Evolutionary conservation across 257 asterid genomes (phyloP).

Genomic region (Fraxinus pennsylvanica): DNA sequence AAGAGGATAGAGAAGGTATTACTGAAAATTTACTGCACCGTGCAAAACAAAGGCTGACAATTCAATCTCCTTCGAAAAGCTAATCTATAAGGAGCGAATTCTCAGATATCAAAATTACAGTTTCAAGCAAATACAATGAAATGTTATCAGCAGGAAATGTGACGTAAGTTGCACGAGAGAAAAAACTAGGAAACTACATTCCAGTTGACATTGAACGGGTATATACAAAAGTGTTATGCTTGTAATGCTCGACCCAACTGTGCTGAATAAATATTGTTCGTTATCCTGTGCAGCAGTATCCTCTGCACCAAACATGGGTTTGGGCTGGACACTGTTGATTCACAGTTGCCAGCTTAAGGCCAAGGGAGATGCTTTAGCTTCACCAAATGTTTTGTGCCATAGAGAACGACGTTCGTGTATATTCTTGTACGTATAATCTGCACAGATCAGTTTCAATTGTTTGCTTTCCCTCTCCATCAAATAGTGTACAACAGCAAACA

Average conservation of each 20-base stretch:
- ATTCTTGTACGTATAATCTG: not conserved
- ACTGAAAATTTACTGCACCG: not conserved
- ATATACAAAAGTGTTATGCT: not conserved
- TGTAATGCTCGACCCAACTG: not conserved
- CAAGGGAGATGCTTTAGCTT: not conserved
- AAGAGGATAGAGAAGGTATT: not conserved
- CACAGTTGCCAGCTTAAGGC: not conserved
- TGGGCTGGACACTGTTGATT: not conserved
- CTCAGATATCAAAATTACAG: not conserved
- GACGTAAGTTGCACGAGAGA: not conserved
- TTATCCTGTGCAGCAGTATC: not conserved
- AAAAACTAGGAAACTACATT: not conserved
- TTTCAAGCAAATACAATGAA: not conserved
- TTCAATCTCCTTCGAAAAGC: not conserved
- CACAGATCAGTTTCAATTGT: not conserved
- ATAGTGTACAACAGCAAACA: not conserved
- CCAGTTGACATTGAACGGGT: not conserved
- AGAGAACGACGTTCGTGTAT: not conserved
- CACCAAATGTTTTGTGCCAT: not conserved
- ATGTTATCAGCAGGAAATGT: not conserved
- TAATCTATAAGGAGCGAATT: not conserved
- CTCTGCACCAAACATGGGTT: not conserved
- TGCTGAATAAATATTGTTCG: not conserved
- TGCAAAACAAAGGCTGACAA: not conserved
- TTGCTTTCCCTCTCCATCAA: not conserved